Base-by-base conservation (phyloP, 2,329 filamentous ascomycete genomes). In the Rutstroemia sp. region DNA sequence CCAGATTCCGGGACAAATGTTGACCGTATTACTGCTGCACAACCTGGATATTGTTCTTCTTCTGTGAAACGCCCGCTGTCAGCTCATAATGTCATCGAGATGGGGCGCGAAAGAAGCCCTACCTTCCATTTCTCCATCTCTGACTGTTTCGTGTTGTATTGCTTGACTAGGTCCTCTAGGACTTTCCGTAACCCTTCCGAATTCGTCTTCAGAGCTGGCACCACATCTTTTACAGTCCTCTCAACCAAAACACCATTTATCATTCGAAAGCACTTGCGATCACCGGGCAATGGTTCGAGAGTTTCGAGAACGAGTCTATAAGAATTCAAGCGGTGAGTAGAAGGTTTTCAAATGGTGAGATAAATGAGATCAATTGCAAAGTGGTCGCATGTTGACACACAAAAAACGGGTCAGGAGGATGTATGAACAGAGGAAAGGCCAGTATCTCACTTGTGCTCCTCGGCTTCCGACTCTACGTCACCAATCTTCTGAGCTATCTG, bases 91-190 rank as follows among this genome's bases (percentile, higher is more conserved):
- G 34, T 34, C 34, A 19, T 19, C 51, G 34, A 25, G 2, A 49
- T 48, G n/a, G 46, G 30, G 30, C 25, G n/a, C 16, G 40, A 27
- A 39, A 44, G 51, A 51, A 39, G n/a, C 39, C 83, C 57, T 75
- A 95, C 92, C 89, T 99, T 99, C 94, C 94, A 99, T 73, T 87
- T 92, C 71, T 99, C 92, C 78, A 99, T 82, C 70, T 99, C 94
- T 44, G 90, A 84, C 72, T 99, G 92, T 74, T 96, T 95, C 34
- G 78, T 76, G 77, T 95, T 95, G 79, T 97, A 97, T 75, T 96
- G 90, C 80, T 96, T 96, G 64, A 97, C 82, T 61, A 99, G 76
- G 71, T 96, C 92, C 61, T 96, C 92, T 55, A 97, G 77, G 30
- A 97, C 91, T 75, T 96, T 95, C 74, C 88, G 94, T 69, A 99